These are phyloP conservation scores for Stachybotrys echinatus DNA, from an alignment of 2,329 filamentous ascomycete species.

Conservation along the genomic window DNA sequence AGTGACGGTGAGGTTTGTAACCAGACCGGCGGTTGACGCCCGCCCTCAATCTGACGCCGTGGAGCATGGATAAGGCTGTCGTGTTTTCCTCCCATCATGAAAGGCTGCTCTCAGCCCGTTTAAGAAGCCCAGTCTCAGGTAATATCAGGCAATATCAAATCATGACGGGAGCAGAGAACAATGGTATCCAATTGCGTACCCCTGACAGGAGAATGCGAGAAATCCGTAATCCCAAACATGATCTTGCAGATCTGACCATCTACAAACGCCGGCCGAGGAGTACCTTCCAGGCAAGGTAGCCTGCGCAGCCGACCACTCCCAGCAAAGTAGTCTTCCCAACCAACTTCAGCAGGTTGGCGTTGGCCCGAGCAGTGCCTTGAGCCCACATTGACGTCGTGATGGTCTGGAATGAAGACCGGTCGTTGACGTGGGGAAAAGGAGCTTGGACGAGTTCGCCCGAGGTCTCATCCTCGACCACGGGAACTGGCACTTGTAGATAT, in stretches of 20 bases:
- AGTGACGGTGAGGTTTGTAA: too few species aligned
- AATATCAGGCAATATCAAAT: too few species aligned
- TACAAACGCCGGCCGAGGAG: neutral
- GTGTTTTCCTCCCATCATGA: too few species aligned
- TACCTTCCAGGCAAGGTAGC: constrained; percentile 12
- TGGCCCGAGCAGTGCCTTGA: constrained; percentile 14
- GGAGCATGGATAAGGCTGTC: too few species aligned
- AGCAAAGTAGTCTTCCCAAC: constrained; percentile 16
- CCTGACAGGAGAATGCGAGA: too few species aligned
- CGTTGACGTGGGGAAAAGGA: constrained; percentile 26
- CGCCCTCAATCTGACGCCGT: too few species aligned
- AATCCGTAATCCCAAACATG: too few species aligned
- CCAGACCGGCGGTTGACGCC: too few species aligned
- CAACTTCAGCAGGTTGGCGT: constrained; percentile 14
- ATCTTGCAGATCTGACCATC: neutral
- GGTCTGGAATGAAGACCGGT: constrained; percentile 17
- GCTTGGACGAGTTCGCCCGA: constrained; percentile 23
- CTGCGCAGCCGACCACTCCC: constrained; percentile 19
- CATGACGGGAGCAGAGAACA: too few species aligned
- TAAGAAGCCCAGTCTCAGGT: too few species aligned
- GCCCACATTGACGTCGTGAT: constrained; percentile 6
- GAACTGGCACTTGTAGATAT: constrained; percentile 30
- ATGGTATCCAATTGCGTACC: too few species aligned
- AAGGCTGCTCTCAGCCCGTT: too few species aligned
- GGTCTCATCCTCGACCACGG: constrained; percentile 21